phyloP scores from a whole-genome alignment of 1,284 basidiomycete genomes.

The Cutaneotrichosporon dermatis region DNA sequence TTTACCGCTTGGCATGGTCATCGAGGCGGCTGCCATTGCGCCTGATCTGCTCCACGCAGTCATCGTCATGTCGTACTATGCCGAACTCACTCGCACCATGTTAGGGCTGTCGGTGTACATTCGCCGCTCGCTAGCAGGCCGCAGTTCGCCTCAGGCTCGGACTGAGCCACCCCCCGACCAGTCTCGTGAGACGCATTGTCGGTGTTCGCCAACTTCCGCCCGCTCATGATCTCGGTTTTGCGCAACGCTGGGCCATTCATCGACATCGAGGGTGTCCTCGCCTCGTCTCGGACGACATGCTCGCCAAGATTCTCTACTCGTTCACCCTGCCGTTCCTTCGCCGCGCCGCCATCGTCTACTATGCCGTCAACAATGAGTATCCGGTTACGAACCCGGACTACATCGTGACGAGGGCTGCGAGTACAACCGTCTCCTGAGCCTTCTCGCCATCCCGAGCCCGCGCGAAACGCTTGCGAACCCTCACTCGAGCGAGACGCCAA shows the following conservation, averaged over 20 bases:
- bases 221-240: constrained; percentile 48
- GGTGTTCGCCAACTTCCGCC: constrained; percentile 35
- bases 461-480: constrained; percentile 66
- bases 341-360: constrained; percentile 77
- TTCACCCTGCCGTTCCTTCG: constrained; percentile 94
- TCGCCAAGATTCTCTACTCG: constrained; percentile 81
- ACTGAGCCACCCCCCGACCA: constrained; percentile 41
- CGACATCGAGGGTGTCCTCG: constrained; percentile 37
- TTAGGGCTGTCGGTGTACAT: constrained; percentile 61
- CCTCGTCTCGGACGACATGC: constrained; percentile 42
- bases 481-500: constrained; percentile 55
- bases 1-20: constrained; percentile 78
- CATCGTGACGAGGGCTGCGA: constrained; percentile 54
- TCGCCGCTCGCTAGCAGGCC: constrained; percentile 37
- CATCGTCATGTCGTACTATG: constrained; percentile 79
- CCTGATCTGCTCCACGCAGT: constrained; percentile 83
- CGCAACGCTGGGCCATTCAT: constrained; percentile 41
- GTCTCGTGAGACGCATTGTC: constrained; percentile 30
- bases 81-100: constrained; percentile 75
- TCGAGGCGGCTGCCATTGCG: constrained; percentile 80
- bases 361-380: constrained; percentile 58
- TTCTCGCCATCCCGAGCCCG: constrained; percentile 72
- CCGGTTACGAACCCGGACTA: constrained; percentile 58
- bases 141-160: constrained; percentile 41
- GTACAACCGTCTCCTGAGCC: constrained; percentile 69